Percentiles rank a stretch among this genome's conserved stretches.
These are phyloP conservation scores for Drechslerella dactyloides DNA, from an alignment of 2,329 filamentous ascomycete species.

Conservation along the genomic window DNA sequence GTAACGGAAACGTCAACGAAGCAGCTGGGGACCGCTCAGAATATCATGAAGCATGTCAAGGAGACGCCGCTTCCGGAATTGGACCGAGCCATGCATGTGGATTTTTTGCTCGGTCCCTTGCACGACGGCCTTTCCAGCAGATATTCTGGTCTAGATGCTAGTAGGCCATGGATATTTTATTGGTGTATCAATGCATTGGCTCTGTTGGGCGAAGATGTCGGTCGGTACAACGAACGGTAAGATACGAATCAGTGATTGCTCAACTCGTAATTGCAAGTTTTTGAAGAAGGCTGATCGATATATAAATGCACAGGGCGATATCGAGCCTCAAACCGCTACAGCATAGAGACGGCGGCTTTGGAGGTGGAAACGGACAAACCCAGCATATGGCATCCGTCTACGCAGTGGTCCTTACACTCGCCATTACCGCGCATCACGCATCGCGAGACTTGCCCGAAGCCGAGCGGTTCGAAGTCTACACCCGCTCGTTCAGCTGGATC, in stretches of 20 bases:
- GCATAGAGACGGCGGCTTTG: constrained; percentile 83
- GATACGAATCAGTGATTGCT: constrained; percentile 47
- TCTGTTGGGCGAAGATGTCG: constrained; percentile 76
- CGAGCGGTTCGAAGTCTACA: constrained; percentile 69
- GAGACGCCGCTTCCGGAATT: constrained; percentile 21
- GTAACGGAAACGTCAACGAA: constrained; percentile 41
- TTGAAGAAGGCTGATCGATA: too few species aligned
- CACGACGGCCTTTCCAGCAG: constrained; percentile 61
- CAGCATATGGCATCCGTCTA: constrained; percentile 91
- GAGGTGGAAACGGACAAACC: constrained; percentile 87
- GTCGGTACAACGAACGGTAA: constrained; percentile 69
- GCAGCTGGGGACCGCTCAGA: constrained; percentile 32
- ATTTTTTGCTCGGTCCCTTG: constrained; percentile 66
- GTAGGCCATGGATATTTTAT: constrained; percentile 91
- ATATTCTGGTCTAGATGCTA: constrained; percentile 80
- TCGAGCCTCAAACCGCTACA: constrained; percentile 81
- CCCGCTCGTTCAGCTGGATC: constrained; percentile 59
- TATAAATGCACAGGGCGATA: constrained; percentile 68
- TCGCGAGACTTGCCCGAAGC: constrained; percentile 55
- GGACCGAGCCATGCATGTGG: constrained; percentile 54
- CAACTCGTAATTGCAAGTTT: too few species aligned
- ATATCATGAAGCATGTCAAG: constrained; percentile 27
- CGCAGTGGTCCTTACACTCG: constrained; percentile 78
- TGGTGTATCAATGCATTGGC: constrained; percentile 82
- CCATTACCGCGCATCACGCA: constrained; percentile 60